Conservation (phyloP, 2,329 filamentous ascomycete genomes). For the Ophiostoma angusticollis region DNA sequence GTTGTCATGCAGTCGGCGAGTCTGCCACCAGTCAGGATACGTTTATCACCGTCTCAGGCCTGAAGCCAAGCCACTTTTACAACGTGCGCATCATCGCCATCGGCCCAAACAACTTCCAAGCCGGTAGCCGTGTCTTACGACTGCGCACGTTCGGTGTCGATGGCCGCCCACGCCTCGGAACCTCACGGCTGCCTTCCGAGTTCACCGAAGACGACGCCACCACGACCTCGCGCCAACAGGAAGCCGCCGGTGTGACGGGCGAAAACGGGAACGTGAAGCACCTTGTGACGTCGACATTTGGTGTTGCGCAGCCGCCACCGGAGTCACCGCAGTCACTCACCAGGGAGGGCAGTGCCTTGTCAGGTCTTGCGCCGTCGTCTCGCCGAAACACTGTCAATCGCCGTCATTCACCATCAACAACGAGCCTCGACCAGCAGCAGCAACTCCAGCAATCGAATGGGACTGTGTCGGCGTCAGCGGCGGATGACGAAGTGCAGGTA, state of each 20-base stretch:
- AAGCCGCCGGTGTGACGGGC: conserved; percentile 35
- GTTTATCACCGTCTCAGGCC: conserved; percentile 79
- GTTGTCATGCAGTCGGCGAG: conserved; percentile 54
- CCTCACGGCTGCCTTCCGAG: conserved; percentile 42
- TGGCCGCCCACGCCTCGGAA: conserved; percentile 47
- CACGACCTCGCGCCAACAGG: conserved; percentile 24
- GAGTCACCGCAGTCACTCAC: conserved; percentile 34
- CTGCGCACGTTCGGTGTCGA: conserved; percentile 62
- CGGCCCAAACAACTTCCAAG: conserved; percentile 83
- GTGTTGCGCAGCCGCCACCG: conserved; percentile 7
- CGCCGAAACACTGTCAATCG: conserved; percentile 60
- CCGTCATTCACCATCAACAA: conserved; percentile 60
- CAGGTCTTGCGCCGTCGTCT: conserved; percentile 14
- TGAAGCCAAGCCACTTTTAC: conserved; percentile 80
- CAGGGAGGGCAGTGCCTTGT: conserved; percentile 46
- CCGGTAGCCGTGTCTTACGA: conserved; percentile 73
- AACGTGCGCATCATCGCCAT: conserved; percentile 88
- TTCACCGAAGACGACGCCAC: conserved; percentile 40
- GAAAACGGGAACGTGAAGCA: conserved; percentile 27
- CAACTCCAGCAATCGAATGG: conserved; percentile 6
- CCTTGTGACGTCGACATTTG: conserved; percentile 12
- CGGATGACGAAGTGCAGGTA: conserved; percentile 35
- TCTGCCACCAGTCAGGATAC: conserved; percentile 64
- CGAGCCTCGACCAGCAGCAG: conserved; percentile 36
- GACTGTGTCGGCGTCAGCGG: conserved; percentile 11